Base-by-base conservation (phyloP, 257 asterid genomes). In the Forsythia suspensa region DNA sequence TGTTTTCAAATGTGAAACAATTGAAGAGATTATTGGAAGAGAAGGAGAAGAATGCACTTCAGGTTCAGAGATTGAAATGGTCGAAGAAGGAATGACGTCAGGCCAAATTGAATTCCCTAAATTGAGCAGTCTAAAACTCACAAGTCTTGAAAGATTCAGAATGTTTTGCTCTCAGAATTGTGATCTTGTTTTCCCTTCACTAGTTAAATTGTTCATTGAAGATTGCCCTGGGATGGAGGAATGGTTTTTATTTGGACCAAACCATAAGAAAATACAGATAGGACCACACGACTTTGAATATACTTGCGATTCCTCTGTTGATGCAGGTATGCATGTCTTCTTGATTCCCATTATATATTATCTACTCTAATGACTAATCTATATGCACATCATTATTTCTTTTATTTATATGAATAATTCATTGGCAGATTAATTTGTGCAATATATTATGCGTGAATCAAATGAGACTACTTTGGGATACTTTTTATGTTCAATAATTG, bases 1-100 rank as follows among this genome's bases (percentile, higher is more conserved):
- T 13, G 20, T 79, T 36, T 1, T 3, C 0, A 0, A 3, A 0
- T 79, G 82, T 68, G 21, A 52, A 13, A 11, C 6, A 63, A 43
- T 79, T 43, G 44, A 24, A n/a, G 72, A 36, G 36, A 72, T 79
- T 21, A 72, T 72, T 79, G 77, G 67, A 51, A 43, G 3, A 18
- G 43, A 77, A 1, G 41, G 20, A 13, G 67, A 12, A 52, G 48
- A 63, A 24, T 18, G n/a, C 43, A 43, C 34, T 20, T 11, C 42
- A 3, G 63, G 66, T 20, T 11, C 42, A 3, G 63, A 76, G 1
- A 42, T 21, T 36, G 57, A 34, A 39, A 20, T 21, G 5, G 68
- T 9, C 2, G 11, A 72, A 66, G 74, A 69, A 15, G 46, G 67
- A 70, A 8, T 1, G 13, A 41, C 55, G 34, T 29, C 2, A 20